phyloP scores from a whole-genome alignment of 345 rosid species.

The Durio zibethinus region DNA sequence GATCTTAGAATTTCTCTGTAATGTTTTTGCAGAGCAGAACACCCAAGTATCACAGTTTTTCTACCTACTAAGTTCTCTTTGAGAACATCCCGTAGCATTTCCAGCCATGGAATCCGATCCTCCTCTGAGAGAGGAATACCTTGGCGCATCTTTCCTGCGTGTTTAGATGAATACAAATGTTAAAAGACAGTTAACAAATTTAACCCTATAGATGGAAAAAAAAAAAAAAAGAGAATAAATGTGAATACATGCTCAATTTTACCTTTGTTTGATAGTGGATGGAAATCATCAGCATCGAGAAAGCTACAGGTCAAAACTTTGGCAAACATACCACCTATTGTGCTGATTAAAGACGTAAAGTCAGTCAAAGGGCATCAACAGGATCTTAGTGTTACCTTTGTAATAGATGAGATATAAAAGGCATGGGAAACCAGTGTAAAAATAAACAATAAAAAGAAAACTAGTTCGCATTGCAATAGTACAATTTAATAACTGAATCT shows the following conservation, averaged over 20 bases:
- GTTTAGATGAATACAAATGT: background rate
- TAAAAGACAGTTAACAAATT: background rate
- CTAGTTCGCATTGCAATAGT: background rate
- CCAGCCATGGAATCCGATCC: slow-evolving; percentile 87
- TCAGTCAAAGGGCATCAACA: background rate
- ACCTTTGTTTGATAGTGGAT: slow-evolving; percentile 75
- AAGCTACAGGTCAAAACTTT: slow-evolving; percentile 49
- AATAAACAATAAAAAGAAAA: background rate
- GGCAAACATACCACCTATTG: slow-evolving; percentile 63
- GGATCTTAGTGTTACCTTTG: background rate
- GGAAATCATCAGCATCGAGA: slow-evolving; percentile 88
- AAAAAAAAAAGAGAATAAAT: background rate
- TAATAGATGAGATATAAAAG: background rate
- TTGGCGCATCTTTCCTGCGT: slow-evolving; percentile 63
- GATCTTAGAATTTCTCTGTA: slow-evolving; percentile 76
- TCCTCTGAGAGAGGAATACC: slow-evolving; percentile 74
- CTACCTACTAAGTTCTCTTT: slow-evolving; percentile 32
- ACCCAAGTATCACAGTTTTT: slow-evolving; percentile 52
- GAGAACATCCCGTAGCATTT: slow-evolving; percentile 44
- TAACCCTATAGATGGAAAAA: background rate
- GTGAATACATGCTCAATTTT: background rate
- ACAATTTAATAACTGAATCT: background rate
- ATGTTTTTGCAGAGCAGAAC: slow-evolving; percentile 63
- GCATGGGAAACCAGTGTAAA: background rate
- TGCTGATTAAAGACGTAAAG: slow-evolving; percentile 37